phyloP scores from a whole-genome alignment of 1,284 basidiomycete genomes.

The Somion occarium region DNA sequence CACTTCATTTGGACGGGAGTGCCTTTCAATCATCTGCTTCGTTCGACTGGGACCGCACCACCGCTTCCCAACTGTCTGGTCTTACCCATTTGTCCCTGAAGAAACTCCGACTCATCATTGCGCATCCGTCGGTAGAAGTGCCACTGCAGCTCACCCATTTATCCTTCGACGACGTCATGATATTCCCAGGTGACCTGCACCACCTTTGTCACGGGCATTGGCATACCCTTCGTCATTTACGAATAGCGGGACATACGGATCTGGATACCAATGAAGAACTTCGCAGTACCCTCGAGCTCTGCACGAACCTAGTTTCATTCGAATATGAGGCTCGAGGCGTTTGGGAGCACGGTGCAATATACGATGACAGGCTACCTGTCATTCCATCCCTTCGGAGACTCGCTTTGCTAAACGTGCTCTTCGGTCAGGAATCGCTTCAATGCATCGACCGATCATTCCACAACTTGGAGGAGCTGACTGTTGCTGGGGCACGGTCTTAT shows the following conservation, averaged over 20 bases:
- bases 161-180: slow-evolving; percentile 38
- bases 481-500: neutral
- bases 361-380: slow-evolving; percentile 14
- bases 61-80: slow-evolving; percentile 24
- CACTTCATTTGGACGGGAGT: slow-evolving; percentile 42
- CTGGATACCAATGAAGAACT: slow-evolving; percentile 36
- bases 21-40: slow-evolving; percentile 13
- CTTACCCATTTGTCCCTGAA: slow-evolving; percentile 33
- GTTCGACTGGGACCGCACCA: slow-evolving; percentile 28
- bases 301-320: slow-evolving; percentile 22
- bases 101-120: slow-evolving; percentile 40
- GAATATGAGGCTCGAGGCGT: slow-evolving; percentile 20
- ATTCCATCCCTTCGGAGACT: slow-evolving; percentile 1
- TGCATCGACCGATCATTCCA: neutral
- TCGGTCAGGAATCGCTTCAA: neutral
- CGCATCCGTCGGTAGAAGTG: slow-evolving; percentile 30
- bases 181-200: slow-evolving; percentile 35
- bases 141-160: slow-evolving; percentile 33
- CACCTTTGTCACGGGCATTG: slow-evolving; percentile 35
- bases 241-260: slow-evolving; percentile 29
- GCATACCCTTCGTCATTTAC: slow-evolving; percentile 31
- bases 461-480: slow-evolving; percentile 1
- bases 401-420: neutral
- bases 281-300: slow-evolving; percentile 30
- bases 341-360: slow-evolving; percentile 18